Evolutionary conservation across 306 rosid species (phyloP).

Genomic region (Mimosa pudica): DNA sequence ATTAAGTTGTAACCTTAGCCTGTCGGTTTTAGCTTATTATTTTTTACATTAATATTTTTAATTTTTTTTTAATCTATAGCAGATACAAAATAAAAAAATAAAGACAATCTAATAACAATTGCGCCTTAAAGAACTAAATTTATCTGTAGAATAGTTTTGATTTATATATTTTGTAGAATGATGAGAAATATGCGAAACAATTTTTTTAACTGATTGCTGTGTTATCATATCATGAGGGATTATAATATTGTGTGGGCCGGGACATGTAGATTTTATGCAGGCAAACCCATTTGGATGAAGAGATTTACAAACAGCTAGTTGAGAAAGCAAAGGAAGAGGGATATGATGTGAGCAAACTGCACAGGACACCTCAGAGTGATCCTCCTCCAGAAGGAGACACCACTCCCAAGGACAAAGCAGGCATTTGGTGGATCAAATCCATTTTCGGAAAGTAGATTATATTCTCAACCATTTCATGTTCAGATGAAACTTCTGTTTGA

Average conservation of each 20-base stretch:
- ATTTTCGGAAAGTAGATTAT: slow-evolving; percentile 51
- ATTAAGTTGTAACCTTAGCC: too few relatives aligned
- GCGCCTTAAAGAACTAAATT: too few relatives aligned
- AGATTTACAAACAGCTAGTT: slow-evolving; percentile 59
- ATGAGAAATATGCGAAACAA: too few relatives aligned
- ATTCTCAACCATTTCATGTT: background rate
- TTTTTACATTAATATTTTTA: too few relatives aligned
- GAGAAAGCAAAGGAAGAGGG: slow-evolving; percentile 64
- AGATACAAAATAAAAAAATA: too few relatives aligned
- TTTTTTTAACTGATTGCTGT: background rate
- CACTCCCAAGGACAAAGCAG: slow-evolving; percentile 54
- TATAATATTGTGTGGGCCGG: slow-evolving; percentile 11
- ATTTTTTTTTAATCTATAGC: too few relatives aligned
- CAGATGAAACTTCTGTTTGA: slow-evolving; percentile 39
- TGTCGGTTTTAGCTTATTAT: too few relatives aligned
- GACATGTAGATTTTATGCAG: slow-evolving; percentile 63
- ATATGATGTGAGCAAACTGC: slow-evolving; percentile 85
- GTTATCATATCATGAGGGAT: background rate
- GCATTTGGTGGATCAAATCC: slow-evolving; percentile 83
- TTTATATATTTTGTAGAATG: too few relatives aligned
- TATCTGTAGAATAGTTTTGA: too few relatives aligned
- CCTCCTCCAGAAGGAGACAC: slow-evolving; percentile 66
- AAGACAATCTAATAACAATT: too few relatives aligned
- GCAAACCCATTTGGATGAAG: slow-evolving; percentile 59
- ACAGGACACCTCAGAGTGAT: slow-evolving; percentile 80